Conservation (phyloP, 2,329 filamentous ascomycete genomes). For the Apiospora pterosperma region DNA sequence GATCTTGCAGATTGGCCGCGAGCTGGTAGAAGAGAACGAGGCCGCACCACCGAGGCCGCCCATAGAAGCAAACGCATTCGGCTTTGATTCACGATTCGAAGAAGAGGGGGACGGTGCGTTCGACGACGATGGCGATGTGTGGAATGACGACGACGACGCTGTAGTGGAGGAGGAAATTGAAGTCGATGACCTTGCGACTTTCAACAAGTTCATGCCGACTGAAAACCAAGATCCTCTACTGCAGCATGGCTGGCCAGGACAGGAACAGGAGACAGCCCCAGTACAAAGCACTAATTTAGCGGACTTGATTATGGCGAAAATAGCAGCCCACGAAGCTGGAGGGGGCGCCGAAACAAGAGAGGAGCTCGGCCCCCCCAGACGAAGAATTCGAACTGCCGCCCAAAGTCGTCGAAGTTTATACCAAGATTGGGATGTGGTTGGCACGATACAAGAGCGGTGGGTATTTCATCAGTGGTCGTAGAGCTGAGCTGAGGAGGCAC, state of each 20-base stretch:
- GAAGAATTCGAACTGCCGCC: conserved; percentile 84
- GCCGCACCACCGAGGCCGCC: conserved; percentile 38
- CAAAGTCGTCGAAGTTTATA: conserved; percentile 92
- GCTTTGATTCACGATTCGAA: conserved; percentile 71
- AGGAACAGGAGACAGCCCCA: conserved; percentile 28
- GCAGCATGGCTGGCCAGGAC: conserved; percentile 57
- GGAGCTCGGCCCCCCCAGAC: conserved; percentile 59
- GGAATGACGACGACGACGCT: conserved; percentile 71
- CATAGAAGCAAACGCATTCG: conserved; percentile 63
- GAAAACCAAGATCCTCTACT: conserved; percentile 66
- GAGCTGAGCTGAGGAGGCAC: not conserved
- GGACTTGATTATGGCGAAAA: conserved; percentile 90
- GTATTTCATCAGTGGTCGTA: not conserved
- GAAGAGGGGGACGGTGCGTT: conserved; percentile 45
- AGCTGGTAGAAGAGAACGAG: conserved; percentile 79
- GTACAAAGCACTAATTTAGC: conserved; percentile 69
- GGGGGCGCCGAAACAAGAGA: conserved; percentile 32
- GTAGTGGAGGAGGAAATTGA: conserved; percentile 77
- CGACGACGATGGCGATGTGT: conserved; percentile 49
- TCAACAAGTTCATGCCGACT: conserved; percentile 81
- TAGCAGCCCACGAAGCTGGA: conserved; percentile 81
- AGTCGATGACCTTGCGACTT: conserved; percentile 82
- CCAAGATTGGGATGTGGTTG: conserved; percentile 50
- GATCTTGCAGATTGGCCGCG: conserved; percentile 85
- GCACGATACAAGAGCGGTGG: conserved; percentile 67